Evolutionary conservation across 495 filamentous ascomycete species (phyloP).

Genomic region (Penicillium psychrofluorescens): DNA sequence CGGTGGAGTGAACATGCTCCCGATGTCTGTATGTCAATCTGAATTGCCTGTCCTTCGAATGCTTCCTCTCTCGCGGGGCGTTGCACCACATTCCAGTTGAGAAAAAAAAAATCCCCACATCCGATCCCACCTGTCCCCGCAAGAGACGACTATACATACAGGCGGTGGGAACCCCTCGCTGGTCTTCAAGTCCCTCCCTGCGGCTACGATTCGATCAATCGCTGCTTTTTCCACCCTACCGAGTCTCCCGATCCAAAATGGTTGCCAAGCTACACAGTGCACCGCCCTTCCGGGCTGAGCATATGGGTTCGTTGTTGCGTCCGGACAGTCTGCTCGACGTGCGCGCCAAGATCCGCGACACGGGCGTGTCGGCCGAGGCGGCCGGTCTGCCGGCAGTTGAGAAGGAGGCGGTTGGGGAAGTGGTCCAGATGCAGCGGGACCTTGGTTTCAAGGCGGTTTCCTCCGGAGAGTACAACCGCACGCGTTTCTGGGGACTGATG

Average conservation of each 20-base stretch:
- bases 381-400: conserved; percentile 40
- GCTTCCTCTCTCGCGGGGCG: too few relatives aligned
- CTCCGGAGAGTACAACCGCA: conserved; percentile 57
- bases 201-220: too few relatives aligned
- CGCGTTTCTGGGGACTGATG: conserved; percentile 51
- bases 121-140: too few relatives aligned
- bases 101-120: too few relatives aligned
- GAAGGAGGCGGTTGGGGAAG: conserved; percentile 50
- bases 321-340: conserved; percentile 54
- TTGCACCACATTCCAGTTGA: too few relatives aligned
- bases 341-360: conserved; percentile 42
- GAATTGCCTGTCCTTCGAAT: too few relatives aligned
- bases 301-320: conserved; percentile 63
- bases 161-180: too few relatives aligned
- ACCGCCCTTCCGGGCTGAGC: conserved; percentile 66
- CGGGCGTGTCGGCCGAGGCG: conserved; percentile 29
- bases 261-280: conserved; percentile 15
- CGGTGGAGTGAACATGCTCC: too few relatives aligned
- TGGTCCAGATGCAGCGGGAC: conserved; percentile 55
- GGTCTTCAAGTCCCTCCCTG: too few relatives aligned
- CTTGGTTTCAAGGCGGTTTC: conserved; percentile 56
- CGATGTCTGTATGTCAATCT: too few relatives aligned
- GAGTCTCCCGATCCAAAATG: conserved; percentile 5
- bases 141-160: too few relatives aligned
- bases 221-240: too few relatives aligned